Evolutionary conservation across 2,329 filamentous ascomycete genomes (phyloP).

Genomic region (Chaetothyriales sp.): DNA sequence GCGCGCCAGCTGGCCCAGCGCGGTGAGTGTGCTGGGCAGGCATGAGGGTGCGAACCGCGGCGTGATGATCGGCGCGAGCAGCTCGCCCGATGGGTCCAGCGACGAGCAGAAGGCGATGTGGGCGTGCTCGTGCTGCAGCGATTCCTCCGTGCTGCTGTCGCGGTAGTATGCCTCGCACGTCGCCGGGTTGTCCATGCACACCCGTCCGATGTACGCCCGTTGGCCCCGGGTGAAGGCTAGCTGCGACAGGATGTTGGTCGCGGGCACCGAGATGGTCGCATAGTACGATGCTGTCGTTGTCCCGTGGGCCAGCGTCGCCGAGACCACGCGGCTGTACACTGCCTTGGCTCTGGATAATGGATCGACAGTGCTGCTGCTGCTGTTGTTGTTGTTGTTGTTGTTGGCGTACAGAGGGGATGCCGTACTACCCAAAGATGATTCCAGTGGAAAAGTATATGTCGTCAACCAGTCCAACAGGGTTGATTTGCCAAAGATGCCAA

Average conservation of each 20-base stretch:
- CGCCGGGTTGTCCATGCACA: slow-evolving; percentile 71
- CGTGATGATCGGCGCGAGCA: slow-evolving; percentile 70
- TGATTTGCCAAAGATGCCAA: slow-evolving; percentile 81
- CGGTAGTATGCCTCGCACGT: slow-evolving; percentile 63
- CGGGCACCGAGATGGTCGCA: slow-evolving; percentile 69
- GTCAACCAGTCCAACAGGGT: slow-evolving; percentile 89
- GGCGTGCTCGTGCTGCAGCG: slow-evolving; percentile 40
- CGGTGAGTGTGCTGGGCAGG: slow-evolving; percentile 38
- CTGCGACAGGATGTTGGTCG: slow-evolving; percentile 81
- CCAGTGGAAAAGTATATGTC: slow-evolving; percentile 88
- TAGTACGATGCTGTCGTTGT: slow-evolving; percentile 94
- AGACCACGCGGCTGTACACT: slow-evolving; percentile 65
- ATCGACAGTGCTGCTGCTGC: slow-evolving; percentile 1
- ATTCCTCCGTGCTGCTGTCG: slow-evolving; percentile 49
- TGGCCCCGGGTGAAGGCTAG: slow-evolving; percentile 70
- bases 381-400: slow-evolving; percentile 18
- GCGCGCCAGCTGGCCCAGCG: slow-evolving; percentile 49
- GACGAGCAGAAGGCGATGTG: slow-evolving; percentile 49
- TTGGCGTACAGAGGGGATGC: slow-evolving; percentile 16
- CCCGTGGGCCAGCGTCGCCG: slow-evolving; percentile 69
- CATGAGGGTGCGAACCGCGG: slow-evolving; percentile 47
- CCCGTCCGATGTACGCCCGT: slow-evolving; percentile 75
- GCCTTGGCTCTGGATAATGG: slow-evolving; percentile 46
- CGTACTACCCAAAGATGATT: slow-evolving; percentile 49
- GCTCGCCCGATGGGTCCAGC: slow-evolving; percentile 47